Base-by-base conservation (phyloP, 352 stramenopile genomes). In the Globisporangium abappressorium region DNA sequence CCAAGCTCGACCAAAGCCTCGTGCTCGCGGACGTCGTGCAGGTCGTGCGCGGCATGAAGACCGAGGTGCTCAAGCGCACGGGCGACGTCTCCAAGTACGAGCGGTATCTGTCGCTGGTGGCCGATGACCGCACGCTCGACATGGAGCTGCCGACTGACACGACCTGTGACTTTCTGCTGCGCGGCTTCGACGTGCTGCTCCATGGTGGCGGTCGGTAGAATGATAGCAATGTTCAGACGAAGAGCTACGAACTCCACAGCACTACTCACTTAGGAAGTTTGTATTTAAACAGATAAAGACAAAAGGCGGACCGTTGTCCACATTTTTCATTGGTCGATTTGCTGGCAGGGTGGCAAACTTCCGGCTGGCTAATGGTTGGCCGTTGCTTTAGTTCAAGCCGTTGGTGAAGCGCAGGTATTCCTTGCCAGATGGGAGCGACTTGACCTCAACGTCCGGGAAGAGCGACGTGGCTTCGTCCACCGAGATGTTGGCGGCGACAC, bases 41-140 rank as follows among this genome's bases (percentile, higher is more conserved):
- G 56, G 81, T 92, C 51, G 71, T 89, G n/a, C 78, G 84, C 41
- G 81, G 85, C 30, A 91, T 92, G 80, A 92, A 93, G 60, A 93
- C 85, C 8, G 74, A 85, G 14, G 85, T 93, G 60, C 82, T 93
- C 68, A 91, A 92, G 69, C 80, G 85, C 22, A 89, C 82, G 26
- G 85, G 85, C 2, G 80, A 91, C 60, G 74, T 90, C 60, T 59
- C 74, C 54, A 85, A 79, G 43, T 90, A 87, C 61, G 81, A 91
- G 64, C 83, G 79, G n/a, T 93, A 91, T 73, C 60, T 93, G 12
- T 92, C 85, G 60, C 80, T 93, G 8, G 75, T 92, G 12, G 82
- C 80, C 0, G 78, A 90, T 64, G 85, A 85, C 51, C 81, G 85
- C 26, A 92, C 83, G 15, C 70, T 93, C 8, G 85, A 93, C 68